phyloP scores from a whole-genome alignment of 2,329 filamentous ascomycete species.

The Calonectria pauciramosa region DNA sequence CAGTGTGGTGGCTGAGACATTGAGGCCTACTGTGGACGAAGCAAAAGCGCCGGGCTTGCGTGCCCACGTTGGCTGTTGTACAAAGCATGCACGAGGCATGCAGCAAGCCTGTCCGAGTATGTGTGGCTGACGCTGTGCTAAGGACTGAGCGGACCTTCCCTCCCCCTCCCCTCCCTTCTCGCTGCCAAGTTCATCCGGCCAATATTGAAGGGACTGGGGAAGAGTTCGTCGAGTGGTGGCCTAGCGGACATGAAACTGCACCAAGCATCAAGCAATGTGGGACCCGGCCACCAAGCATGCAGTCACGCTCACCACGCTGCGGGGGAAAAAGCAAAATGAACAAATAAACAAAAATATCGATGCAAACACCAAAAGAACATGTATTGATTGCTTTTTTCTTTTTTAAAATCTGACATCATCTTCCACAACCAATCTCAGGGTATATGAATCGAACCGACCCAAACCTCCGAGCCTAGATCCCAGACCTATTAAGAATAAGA shows the following conservation, averaged over 20 bases:
- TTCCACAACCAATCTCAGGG: slow-evolving; percentile 8
- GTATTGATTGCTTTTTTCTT: neutral
- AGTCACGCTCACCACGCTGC: neutral
- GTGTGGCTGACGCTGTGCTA: neutral
- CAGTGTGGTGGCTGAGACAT: neutral
- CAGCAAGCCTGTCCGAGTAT: neutral
- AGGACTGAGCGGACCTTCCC: neutral
- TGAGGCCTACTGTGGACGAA: neutral
- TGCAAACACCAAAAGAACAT: neutral
- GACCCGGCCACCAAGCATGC: neutral
- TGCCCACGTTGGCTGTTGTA: neutral
- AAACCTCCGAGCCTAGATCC: neutral
- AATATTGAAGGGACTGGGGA: neutral
- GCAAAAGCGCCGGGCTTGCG: neutral
- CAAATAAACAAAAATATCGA: neutral
- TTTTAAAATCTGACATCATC: slow-evolving; percentile 1
- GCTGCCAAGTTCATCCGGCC: neutral
- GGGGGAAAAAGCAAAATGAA: neutral
- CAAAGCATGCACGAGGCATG: neutral
- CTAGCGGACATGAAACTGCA: neutral
- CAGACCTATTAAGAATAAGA: slow-evolving; percentile 6
- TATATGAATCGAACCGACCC: neutral
- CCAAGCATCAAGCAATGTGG: neutral
- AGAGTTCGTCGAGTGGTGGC: neutral
- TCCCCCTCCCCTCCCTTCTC: neutral